These are phyloP conservation scores for Apiospora malaysiana DNA, from an alignment of 2,329 filamentous ascomycete species.

Conservation along the genomic window DNA sequence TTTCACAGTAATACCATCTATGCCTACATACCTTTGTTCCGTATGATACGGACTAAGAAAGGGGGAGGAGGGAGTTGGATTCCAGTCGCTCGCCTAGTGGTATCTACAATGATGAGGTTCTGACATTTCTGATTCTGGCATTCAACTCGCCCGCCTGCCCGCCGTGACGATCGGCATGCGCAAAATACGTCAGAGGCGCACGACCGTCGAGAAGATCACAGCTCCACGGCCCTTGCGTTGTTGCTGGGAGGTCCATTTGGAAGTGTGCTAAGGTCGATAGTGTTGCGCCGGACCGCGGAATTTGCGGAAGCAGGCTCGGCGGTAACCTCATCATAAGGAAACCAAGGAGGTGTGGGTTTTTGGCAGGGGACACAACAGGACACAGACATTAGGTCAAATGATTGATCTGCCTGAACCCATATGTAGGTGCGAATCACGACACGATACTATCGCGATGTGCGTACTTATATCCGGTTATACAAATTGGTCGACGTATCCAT, in stretches of 20 bases:
- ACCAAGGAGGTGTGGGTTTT: background rate
- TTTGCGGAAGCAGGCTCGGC: conserved; percentile 7
- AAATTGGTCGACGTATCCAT: background rate
- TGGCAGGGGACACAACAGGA: background rate
- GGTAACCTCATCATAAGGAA: background rate
- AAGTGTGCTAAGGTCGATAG: background rate
- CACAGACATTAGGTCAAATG: background rate
- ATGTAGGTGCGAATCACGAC: background rate
- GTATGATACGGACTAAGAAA: background rate
- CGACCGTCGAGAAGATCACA: background rate
- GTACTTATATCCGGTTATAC: background rate
- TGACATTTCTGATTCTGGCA: conserved; percentile 1
- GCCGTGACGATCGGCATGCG: background rate
- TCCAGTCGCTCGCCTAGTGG: background rate
- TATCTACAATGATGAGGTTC: background rate
- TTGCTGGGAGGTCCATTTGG: background rate
- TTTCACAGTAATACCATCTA: conserved; percentile 3
- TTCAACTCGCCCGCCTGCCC: background rate
- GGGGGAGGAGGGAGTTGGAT: background rate
- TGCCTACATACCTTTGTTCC: background rate
- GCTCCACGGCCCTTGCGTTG: background rate
- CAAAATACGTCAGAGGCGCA: conserved; percentile 4
- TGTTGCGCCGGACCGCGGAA: background rate
- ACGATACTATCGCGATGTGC: background rate
- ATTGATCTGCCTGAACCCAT: background rate